Base-by-base conservation (phyloP, 2,329 filamentous ascomycete genomes). In the Fusarium sp. region DNA sequence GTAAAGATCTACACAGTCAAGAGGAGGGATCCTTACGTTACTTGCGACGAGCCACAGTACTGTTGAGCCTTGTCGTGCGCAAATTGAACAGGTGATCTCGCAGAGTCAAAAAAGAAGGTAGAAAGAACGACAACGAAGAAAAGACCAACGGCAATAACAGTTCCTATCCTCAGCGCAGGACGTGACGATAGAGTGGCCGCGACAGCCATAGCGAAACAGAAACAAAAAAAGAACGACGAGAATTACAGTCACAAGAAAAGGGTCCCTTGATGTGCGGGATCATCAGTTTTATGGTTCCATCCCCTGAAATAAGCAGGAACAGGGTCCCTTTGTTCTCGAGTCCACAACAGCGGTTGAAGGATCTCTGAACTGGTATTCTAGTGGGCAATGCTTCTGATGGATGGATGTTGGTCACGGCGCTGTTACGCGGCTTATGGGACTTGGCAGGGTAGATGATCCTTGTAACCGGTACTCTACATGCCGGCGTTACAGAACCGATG, bases 81-180 rank as follows among this genome's bases (percentile, higher is more conserved):
- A 44, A 64, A 71, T 10, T 53, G 58, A 30, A 70, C 29, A 15
- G 68, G 63, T 4, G 63, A 66, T 22, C 38, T 55, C 16, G 56
- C n/a, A 40, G 53, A 51, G 30, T 60, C 68, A 24, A 54, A 43
- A 29, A 40, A 64, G 44, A 68, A 71, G 6, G 58, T 64, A 5
- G 47, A 68, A 64, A 70, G 53, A 68, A 71, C 20, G 63, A 71
- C 40, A 18, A 68, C 54, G 11, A 70, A 60, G 49, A 69, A 56
- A 55, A 71, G 32, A 24, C 67, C 58, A 2, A 44, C 24, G 8
- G 70, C 30, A n/a, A 59, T 22, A 14, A 45, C 54, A 43, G 50
- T 53, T 29, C 50, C 50, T 27, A 68, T 34, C 47, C 68, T 42
- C 25, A 70, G 20, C 34, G 68, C 63, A 45, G 58, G 63, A 9